Conservation (phyloP, 139 green algal genomes). For the Chlorella sp. region DNA sequence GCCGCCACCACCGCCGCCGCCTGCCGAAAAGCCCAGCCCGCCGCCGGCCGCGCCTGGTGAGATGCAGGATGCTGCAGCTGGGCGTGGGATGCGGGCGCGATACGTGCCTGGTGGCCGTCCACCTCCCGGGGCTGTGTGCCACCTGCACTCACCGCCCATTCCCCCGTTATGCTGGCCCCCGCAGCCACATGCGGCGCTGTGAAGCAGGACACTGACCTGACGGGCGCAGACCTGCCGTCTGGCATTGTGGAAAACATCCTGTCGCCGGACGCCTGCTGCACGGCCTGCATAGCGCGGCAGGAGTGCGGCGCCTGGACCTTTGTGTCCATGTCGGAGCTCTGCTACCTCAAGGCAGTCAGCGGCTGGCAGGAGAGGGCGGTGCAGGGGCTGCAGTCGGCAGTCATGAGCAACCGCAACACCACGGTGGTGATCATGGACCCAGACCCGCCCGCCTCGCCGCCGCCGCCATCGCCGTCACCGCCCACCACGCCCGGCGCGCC, state of each 20-base stretch:
- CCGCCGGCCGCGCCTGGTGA: background rate
- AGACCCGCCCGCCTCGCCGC: background rate
- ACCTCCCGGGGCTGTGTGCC: background rate
- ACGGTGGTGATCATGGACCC: background rate
- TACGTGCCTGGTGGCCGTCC: background rate
- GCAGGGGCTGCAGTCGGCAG: background rate
- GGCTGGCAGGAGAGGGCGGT: background rate
- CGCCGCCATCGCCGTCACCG: background rate
- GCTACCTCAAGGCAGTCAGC: background rate
- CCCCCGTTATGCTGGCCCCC: background rate
- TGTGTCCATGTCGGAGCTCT: background rate
- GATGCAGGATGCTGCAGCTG: background rate
- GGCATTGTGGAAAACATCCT: background rate
- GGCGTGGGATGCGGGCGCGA: background rate
- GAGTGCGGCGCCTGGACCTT: constrained; percentile 19
- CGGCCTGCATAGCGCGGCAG: background rate
- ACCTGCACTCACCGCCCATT: background rate
- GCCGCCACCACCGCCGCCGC: background rate
- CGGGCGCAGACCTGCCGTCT: background rate
- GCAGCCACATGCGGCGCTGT: constrained; percentile 7
- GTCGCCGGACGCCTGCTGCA: background rate
- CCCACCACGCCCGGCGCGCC: background rate
- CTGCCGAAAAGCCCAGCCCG: background rate
- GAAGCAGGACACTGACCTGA: background rate
- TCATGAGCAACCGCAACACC: background rate